A percentile compares a stretch with the other conserved stretches of the same genome.
Conservation (phyloP, 1,284 basidiomycete genomes). For the Sporisorium exsertum region DNA sequence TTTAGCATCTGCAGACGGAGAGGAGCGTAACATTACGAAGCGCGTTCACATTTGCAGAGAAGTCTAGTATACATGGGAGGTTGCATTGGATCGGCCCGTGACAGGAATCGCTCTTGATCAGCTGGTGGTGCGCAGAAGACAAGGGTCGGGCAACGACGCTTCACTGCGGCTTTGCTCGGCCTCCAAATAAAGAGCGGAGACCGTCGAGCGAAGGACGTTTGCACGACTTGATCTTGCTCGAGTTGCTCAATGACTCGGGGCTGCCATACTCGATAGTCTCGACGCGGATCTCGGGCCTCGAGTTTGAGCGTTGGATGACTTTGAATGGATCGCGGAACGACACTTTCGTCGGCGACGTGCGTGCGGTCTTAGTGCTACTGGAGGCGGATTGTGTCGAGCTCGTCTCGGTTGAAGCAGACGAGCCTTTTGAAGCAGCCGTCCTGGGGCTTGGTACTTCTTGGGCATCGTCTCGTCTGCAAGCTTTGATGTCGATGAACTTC, state of each 20-base stretch:
- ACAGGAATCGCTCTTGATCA: not conserved
- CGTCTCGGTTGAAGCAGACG: not conserved
- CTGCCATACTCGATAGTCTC: slow-evolving; percentile 26
- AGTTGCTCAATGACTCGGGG: slow-evolving; percentile 13
- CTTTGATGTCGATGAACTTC: slow-evolving; percentile 14
- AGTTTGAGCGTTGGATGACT: not conserved
- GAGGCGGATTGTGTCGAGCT: not conserved
- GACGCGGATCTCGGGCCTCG: slow-evolving; percentile 12
- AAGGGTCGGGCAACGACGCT: not conserved
- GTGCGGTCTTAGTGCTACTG: not conserved
- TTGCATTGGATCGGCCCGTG: not conserved
- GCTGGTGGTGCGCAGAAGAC: not conserved
- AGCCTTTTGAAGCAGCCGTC: slow-evolving; percentile 1
- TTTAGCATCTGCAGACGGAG: not conserved
- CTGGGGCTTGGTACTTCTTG: slow-evolving; percentile 3
- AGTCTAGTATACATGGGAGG: not conserved
- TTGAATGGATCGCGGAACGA: slow-evolving; percentile 34
- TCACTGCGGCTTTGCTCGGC: slow-evolving; percentile 26
- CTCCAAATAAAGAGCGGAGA: slow-evolving; percentile 27
- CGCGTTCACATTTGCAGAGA: not conserved
- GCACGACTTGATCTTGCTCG: slow-evolving; percentile 1
- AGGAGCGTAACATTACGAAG: slow-evolving; percentile 8
- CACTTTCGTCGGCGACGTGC: slow-evolving; percentile 10
- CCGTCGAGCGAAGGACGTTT: slow-evolving; percentile 28
- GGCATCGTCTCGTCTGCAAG: slow-evolving; percentile 6